Conservation (phyloP, 169 alveolate genomes). For the Cytauxzoon felis region DNA sequence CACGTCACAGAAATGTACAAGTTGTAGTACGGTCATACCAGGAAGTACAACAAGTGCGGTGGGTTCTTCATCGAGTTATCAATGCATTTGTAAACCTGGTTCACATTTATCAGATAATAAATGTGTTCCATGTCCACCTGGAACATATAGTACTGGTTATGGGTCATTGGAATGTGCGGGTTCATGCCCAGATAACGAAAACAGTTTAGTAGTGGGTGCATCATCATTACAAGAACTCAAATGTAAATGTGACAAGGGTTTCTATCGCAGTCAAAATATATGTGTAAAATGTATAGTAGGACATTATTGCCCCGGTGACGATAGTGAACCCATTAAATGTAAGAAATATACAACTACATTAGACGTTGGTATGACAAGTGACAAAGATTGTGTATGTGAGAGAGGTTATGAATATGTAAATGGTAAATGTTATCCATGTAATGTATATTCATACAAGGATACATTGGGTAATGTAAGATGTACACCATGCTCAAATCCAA, state of each 20-base stretch:
- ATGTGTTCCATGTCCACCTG: constrained; percentile 67
- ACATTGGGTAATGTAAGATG: constrained; percentile 37
- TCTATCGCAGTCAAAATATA: constrained; percentile 39
- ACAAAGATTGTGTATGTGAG: constrained; percentile 63
- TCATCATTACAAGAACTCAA: constrained; percentile 42
- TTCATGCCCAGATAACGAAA: constrained; percentile 35
- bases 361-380: constrained; percentile 5
- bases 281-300: constrained; percentile 62
- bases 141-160: constrained; percentile 39
- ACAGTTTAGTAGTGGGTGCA: constrained; percentile 35
- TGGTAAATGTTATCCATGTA: constrained; percentile 34
- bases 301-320: constrained; percentile 44
- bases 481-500: constrained; percentile 21
- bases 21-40: constrained; percentile 38
- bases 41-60: constrained; percentile 59
- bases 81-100: constrained; percentile 68
- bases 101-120: constrained; percentile 43
- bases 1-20: constrained; percentile 19
- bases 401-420: constrained; percentile 69
- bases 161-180: constrained; percentile 60
- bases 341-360: constrained; percentile 28
- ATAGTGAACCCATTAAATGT: constrained; percentile 16
- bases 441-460: constrained; percentile 31
- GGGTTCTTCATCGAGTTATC: constrained; percentile 49
- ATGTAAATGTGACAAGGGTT: constrained; percentile 64